A percentile compares a stretch with the other conserved stretches of the same genome.
phyloP scores from a whole-genome alignment of 306 rosid species.

The Crotalaria pallida region DNA sequence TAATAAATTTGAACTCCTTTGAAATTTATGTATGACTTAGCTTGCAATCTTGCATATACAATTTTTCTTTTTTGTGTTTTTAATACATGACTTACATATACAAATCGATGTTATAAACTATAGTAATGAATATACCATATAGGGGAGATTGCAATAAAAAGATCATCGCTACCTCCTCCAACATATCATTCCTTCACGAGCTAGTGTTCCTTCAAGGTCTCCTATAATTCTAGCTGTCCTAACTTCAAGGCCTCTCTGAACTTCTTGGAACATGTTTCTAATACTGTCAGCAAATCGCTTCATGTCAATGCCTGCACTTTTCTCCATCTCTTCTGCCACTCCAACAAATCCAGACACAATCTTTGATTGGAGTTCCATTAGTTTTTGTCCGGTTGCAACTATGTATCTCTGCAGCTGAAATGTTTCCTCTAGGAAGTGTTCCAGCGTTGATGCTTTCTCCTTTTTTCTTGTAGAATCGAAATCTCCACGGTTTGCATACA shows the following conservation, averaged over 20 bases:
- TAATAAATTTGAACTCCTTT: slow-evolving; percentile 23
- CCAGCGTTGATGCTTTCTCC: slow-evolving; percentile 62
- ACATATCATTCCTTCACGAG: slow-evolving; percentile 83
- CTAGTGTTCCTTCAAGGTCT: slow-evolving; percentile 87
- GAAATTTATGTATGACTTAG: slow-evolving; percentile 18
- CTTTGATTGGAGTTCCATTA: slow-evolving; percentile 67
- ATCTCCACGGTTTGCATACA: slow-evolving; percentile 42
- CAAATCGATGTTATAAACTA: slow-evolving; percentile 34
- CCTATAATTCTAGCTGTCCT: slow-evolving; percentile 80
- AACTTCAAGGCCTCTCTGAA: slow-evolving; percentile 90
- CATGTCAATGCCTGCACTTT: slow-evolving; percentile 66
- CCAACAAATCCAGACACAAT: slow-evolving; percentile 52
- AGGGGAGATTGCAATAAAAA: slow-evolving; percentile 19
- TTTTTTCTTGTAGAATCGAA: slow-evolving; percentile 48
- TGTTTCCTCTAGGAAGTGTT: slow-evolving; percentile 72
- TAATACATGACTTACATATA: slow-evolving; percentile 31
- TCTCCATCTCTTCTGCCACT: slow-evolving; percentile 60
- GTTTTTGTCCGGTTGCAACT: slow-evolving; percentile 82
- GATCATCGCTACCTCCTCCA: slow-evolving; percentile 48
- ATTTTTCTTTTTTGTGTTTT: no score
- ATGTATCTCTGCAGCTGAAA: slow-evolving; percentile 87
- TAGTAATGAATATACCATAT: slow-evolving; percentile 10
- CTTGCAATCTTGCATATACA: no score
- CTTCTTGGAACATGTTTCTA: slow-evolving; percentile 69
- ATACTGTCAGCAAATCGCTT: slow-evolving; percentile 62